These are phyloP conservation scores for Phytomonas sp. DNA, from an alignment of 208 protist species.

Conservation along the genomic window DNA sequence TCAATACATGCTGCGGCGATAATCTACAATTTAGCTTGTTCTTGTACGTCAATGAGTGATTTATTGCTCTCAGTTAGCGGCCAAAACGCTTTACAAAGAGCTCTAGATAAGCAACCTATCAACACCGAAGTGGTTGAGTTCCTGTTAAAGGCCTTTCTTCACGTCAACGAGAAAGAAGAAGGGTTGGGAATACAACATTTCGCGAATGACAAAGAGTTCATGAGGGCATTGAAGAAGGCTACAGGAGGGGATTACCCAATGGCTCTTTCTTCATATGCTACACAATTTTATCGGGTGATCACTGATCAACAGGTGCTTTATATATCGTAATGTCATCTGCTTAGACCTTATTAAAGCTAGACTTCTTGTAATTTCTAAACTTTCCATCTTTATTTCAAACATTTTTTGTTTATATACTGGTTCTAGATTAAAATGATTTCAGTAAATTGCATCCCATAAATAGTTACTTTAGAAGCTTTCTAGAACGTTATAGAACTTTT, in stretches of 20 bases:
- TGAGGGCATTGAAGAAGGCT: background rate
- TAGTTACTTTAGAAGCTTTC: no score
- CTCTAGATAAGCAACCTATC: background rate
- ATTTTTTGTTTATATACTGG: no score
- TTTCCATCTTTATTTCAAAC: no score
- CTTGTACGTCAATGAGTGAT: conserved; percentile 10
- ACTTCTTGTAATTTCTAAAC: no score
- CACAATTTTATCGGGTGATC: background rate
- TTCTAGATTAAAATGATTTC: no score
- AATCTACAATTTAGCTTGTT: conserved; percentile 34
- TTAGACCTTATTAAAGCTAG: no score
- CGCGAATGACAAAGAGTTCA: background rate
- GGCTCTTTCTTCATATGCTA: background rate
- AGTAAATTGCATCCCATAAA: no score
- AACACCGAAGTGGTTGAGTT: background rate
- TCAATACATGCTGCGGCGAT: conserved; percentile 15
- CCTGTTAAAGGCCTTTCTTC: background rate
- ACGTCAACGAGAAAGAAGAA: background rate
- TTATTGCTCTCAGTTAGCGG: background rate
- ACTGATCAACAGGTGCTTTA: background rate
- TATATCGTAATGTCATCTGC: background rate
- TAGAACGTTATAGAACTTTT: no score
- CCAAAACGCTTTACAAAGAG: background rate
- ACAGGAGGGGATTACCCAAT: background rate
- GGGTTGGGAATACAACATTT: background rate